These are phyloP conservation scores for Nephelium lappaceum DNA, from an alignment of 345 rosid genomes.

Conservation along the genomic window DNA sequence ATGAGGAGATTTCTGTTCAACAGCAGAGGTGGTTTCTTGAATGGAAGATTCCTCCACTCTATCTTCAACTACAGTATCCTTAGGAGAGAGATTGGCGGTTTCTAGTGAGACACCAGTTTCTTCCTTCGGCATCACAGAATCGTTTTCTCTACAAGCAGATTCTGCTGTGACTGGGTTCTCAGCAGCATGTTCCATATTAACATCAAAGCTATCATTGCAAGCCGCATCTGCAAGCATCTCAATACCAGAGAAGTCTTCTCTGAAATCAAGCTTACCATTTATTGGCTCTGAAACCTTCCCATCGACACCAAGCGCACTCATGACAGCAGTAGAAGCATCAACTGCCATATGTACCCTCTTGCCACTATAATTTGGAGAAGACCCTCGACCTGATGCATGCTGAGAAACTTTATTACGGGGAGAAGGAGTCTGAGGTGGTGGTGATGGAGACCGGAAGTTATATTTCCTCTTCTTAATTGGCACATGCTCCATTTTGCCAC, in stretches of 20 bases:
- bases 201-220: constrained; percentile 38
- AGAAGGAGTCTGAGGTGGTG: constrained; percentile 23
- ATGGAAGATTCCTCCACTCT: constrained; percentile 29
- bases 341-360: constrained; percentile 10
- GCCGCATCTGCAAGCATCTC: constrained; percentile 61
- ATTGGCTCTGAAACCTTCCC: constrained; percentile 16
- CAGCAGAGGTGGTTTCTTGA: constrained; percentile 15
- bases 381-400: constrained; percentile 22
- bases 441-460: constrained; percentile 32
- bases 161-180: constrained; percentile 22
- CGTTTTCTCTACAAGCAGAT: constrained; percentile 11
- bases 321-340: constrained; percentile 9
- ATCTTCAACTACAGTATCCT: constrained; percentile 27
- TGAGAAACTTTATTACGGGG: constrained; percentile 23
- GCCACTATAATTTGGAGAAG: constrained; percentile 3
- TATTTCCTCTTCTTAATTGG: constrained; percentile 59
- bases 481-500: constrained; percentile 46
- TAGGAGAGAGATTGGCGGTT: constrained; percentile 15
- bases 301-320: constrained; percentile 15
- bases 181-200: constrained; percentile 24
- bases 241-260: constrained; percentile 62
- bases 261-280: constrained; percentile 26
- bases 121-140: constrained; percentile 17
- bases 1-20: constrained; percentile 17
- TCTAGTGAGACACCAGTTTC: constrained; percentile 22